A percentile compares a stretch with the other conserved stretches of the same genome.
Evolutionary conservation across 2,329 filamentous ascomycete species (phyloP).

Genomic region (Ophiostoma australiae): DNA sequence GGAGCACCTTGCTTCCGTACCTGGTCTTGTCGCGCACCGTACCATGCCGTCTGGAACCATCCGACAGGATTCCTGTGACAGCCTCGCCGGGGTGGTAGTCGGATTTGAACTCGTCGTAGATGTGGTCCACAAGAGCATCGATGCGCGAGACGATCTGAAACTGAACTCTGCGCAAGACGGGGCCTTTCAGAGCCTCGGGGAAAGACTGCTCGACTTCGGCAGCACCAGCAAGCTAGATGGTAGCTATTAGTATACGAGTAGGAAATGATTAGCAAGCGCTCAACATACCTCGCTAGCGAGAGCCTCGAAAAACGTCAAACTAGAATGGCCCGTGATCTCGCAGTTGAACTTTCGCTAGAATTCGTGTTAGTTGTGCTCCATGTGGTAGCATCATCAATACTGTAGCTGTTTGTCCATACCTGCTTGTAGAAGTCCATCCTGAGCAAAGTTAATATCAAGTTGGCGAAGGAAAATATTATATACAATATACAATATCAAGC

Average conservation of each 20-base stretch:
- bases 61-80: conserved; percentile 66
- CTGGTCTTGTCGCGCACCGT: conserved; percentile 80
- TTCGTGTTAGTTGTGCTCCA: conserved; percentile 22
- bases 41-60: conserved; percentile 66
- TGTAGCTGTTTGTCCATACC: conserved; percentile 45
- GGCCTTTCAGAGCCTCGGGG: conserved; percentile 83
- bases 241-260: not conserved
- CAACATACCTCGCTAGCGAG: conserved; percentile 76
- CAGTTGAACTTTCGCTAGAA: conserved; percentile 63
- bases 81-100: conserved; percentile 89
- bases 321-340: conserved; percentile 89
- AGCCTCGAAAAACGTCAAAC: conserved; percentile 87
- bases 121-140: conserved; percentile 67
- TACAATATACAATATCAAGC: not conserved
- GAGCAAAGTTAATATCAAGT: conserved; percentile 34
- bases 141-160: conserved; percentile 85
- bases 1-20: conserved; percentile 57
- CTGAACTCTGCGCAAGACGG: conserved; percentile 84
- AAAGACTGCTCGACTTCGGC: conserved; percentile 88
- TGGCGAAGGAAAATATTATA: not conserved
- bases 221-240: conserved; percentile 63
- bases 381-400: not conserved
- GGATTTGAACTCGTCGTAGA: conserved; percentile 74
- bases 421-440: conserved; percentile 94
- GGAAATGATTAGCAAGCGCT: conserved; percentile 24